phyloP scores from a whole-genome alignment of 2,329 filamentous ascomycete genomes.

The Aspergillus sp. region DNA sequence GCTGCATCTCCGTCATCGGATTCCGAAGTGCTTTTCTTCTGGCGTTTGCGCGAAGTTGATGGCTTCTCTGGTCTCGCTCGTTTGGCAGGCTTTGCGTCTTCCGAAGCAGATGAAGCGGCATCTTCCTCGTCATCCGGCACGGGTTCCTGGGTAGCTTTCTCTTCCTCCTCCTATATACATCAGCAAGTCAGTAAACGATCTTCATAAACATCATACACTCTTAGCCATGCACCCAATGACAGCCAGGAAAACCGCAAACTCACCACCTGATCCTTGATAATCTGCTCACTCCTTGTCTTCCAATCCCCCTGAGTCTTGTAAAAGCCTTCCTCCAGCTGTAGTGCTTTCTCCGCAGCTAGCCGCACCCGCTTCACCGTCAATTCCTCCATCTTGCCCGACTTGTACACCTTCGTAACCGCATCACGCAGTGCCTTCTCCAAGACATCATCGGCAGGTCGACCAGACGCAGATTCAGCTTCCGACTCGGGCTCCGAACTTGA shows the following conservation, averaged over 20 bases:
- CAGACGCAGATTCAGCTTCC: conserved; percentile 21
- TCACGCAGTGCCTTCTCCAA: conserved; percentile 44
- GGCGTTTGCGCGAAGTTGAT: conserved; percentile 35
- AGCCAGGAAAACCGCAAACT: conserved; percentile 17
- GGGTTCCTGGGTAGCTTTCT: conserved; percentile 23
- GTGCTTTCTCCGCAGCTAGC: conserved; percentile 51
- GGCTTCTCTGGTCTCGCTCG: conserved; percentile 26
- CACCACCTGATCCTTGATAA: conserved; percentile 58
- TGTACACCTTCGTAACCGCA: conserved; percentile 39
- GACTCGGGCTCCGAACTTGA: conserved; percentile 33
- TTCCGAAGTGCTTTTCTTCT: conserved; percentile 33
- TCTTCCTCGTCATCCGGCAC: conserved; percentile 15
- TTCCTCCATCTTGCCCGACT: conserved; percentile 48
- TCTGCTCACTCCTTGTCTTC: conserved; percentile 56
- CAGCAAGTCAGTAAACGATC: not conserved
- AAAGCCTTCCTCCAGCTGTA: conserved; percentile 56
- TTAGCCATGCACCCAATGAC: not conserved
- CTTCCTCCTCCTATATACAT: conserved; percentile 34
- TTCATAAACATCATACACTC: too few species aligned
- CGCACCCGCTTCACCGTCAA: conserved; percentile 61
- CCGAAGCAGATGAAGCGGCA: conserved; percentile 18
- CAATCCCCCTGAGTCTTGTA: conserved; percentile 56
- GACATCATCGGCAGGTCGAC: conserved; percentile 32
- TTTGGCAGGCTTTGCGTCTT: conserved; percentile 29
- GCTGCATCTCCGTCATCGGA: conserved; percentile 26